A percentile compares a stretch with the other conserved stretches of the same genome.
Conservation (phyloP, 345 rosid species). For the Psidium guajava region DNA sequence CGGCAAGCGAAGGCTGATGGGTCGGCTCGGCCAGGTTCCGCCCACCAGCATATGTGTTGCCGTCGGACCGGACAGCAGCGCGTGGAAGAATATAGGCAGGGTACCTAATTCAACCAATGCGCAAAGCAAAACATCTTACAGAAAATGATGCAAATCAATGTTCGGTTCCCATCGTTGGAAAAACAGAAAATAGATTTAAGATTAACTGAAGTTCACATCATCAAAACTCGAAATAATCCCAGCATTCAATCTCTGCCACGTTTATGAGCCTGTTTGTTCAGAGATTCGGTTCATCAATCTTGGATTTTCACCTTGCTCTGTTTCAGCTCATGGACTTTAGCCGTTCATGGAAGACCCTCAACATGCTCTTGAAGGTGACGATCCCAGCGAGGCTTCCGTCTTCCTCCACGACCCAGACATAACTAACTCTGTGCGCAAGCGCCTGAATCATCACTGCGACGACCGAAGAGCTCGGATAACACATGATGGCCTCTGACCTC, state of each 20-base stretch:
- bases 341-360: conserved; percentile 37
- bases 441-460: conserved; percentile 65
- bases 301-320: background rate
- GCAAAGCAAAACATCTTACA: background rate
- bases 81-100: background rate
- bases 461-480: conserved; percentile 47
- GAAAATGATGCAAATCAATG: background rate
- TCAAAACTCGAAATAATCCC: background rate
- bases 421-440: conserved; percentile 37
- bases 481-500: conserved; percentile 29
- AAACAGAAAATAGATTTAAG: background rate
- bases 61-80: background rate
- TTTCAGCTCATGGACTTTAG: conserved; percentile 8
- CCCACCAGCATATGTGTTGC: background rate
- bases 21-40: background rate
- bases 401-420: conserved; percentile 48
- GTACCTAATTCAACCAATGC: background rate
- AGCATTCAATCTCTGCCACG: background rate
- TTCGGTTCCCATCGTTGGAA: background rate
- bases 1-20: background rate
- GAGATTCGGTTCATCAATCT: background rate
- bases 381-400: conserved; percentile 34
- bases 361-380: conserved; percentile 38
- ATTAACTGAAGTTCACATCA: background rate
- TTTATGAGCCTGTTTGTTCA: background rate